These are phyloP conservation scores for Eragrostis curvula DNA, from an alignment of 176 grass and related monocot genomes.

Conservation along the genomic window DNA sequence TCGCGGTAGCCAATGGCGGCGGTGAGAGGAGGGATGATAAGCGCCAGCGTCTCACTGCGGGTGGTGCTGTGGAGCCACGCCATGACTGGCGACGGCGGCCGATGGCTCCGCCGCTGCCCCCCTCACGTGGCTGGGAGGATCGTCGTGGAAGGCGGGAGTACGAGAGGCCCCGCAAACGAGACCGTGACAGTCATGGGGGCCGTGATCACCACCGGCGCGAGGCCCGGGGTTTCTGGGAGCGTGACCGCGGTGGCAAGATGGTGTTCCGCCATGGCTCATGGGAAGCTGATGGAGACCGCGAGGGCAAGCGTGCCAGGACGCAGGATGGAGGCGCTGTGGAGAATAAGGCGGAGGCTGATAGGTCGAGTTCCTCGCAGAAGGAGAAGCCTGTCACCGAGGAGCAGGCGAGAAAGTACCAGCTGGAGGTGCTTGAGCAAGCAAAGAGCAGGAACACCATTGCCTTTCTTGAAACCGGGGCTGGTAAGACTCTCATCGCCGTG, in stretches of 20 bases:
- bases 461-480: conserved; percentile 86
- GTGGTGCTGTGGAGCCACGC: not conserved
- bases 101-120: not conserved
- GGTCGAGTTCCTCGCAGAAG: conserved; percentile 3
- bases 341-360: conserved; percentile 44
- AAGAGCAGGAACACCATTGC: conserved; percentile 96
- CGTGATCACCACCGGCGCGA: conserved; percentile 59
- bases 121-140: conserved; percentile 46
- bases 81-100: conserved; percentile 37
- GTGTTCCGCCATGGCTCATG: conserved; percentile 81
- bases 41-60: conserved; percentile 36
- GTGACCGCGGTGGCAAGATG: conserved; percentile 83
- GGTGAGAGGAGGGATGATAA: conserved; percentile 64
- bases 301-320: conserved; percentile 59
- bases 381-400: conserved; percentile 80
- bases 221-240: conserved; percentile 85
- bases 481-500: conserved; percentile 92
- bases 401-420: conserved; percentile 85
- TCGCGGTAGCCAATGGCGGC: conserved; percentile 16
- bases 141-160: conserved; percentile 62
- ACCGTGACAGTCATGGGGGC: conserved; percentile 52
- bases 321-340: conserved; percentile 39
- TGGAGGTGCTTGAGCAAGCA: conserved; percentile 94
- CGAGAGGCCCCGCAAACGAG: conserved; percentile 66
- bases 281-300: conserved; percentile 70